A percentile compares a stretch with the other conserved stretches of the same genome.
phyloP scores from a whole-genome alignment of 179 eudicot genomes.

The Spergularia azorica region DNA sequence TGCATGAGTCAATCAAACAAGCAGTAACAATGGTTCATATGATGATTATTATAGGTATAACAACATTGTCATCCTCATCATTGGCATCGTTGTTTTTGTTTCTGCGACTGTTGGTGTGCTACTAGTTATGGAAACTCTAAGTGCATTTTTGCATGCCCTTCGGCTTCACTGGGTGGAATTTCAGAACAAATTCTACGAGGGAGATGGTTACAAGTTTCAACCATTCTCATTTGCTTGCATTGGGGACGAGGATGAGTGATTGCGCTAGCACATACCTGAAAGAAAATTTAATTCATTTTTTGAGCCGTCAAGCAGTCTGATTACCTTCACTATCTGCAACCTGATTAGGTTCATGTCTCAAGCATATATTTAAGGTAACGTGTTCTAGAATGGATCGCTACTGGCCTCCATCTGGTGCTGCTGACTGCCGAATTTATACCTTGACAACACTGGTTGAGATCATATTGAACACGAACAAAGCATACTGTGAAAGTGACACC shows the following conservation, averaged over 20 bases:
- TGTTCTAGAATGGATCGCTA: background rate
- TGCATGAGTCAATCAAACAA: background rate
- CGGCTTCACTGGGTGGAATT: constrained; percentile 93
- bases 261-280: background rate
- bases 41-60: constrained; percentile 53
- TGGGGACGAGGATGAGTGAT: constrained; percentile 60
- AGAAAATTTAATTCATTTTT: constrained; percentile 9
- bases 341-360: constrained; percentile 1
- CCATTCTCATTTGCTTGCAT: constrained; percentile 62
- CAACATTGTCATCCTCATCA: constrained; percentile 53
- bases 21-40: constrained; percentile 16
- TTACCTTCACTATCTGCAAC: background rate
- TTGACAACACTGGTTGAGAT: constrained; percentile 12
- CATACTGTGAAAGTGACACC: constrained; percentile 6
- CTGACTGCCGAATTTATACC: constrained; percentile 9
- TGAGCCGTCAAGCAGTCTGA: background rate
- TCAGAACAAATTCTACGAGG: constrained; percentile 81
- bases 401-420: constrained; percentile 1
- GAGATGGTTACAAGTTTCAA: constrained; percentile 78
- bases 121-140: constrained; percentile 81
- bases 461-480: background rate
- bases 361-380: constrained; percentile 15
- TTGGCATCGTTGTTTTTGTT: constrained; percentile 64
- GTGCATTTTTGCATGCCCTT: constrained; percentile 85
- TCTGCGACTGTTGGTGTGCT: constrained; percentile 80